phyloP scores from a whole-genome alignment of 2,329 filamentous ascomycete genomes.

The Fusarium nisikadoi region DNA sequence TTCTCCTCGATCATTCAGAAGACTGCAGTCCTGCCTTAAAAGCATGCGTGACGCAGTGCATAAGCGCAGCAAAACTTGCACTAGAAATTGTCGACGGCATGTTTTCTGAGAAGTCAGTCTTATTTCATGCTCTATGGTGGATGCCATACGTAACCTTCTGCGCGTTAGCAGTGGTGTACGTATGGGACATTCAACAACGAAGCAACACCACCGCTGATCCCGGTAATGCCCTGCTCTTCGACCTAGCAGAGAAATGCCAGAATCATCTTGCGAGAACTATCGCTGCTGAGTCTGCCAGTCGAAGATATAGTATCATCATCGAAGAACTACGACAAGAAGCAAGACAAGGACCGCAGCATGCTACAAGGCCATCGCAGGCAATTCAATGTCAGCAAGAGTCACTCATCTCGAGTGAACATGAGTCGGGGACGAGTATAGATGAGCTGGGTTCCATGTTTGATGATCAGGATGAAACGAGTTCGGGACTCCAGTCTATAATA shows the following conservation, averaged over 20 bases:
- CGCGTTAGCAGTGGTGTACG: constrained; percentile 63
- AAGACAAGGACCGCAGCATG: constrained; percentile 11
- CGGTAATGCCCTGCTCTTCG: constrained; percentile 21
- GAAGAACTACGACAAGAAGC: constrained; percentile 20
- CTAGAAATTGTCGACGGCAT: constrained; percentile 56
- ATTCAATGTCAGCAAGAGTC: not conserved
- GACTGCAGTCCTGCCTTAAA: constrained; percentile 7
- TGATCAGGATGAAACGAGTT: not conserved
- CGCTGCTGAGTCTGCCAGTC: constrained; percentile 7
- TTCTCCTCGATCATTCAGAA: constrained; percentile 55
- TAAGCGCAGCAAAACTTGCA: constrained; percentile 47
- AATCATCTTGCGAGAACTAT: constrained; percentile 16
- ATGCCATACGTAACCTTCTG: constrained; percentile 66
- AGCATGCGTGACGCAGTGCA: constrained; percentile 54
- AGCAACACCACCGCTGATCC: constrained; percentile 1
- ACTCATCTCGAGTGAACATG: not conserved
- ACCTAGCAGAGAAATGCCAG: constrained; percentile 38
- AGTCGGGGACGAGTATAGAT: constrained; percentile 10
- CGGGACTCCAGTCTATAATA: not conserved
- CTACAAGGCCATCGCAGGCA: not conserved
- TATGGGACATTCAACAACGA: constrained; percentile 55
- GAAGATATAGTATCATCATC: constrained; percentile 29
- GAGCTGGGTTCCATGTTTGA: constrained; percentile 1
- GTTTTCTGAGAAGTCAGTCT: constrained; percentile 48
- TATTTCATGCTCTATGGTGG: constrained; percentile 62